Evolutionary conservation across 2,329 filamentous ascomycete species (phyloP).

Genomic region (Arthrobotrys sphaeroides): DNA sequence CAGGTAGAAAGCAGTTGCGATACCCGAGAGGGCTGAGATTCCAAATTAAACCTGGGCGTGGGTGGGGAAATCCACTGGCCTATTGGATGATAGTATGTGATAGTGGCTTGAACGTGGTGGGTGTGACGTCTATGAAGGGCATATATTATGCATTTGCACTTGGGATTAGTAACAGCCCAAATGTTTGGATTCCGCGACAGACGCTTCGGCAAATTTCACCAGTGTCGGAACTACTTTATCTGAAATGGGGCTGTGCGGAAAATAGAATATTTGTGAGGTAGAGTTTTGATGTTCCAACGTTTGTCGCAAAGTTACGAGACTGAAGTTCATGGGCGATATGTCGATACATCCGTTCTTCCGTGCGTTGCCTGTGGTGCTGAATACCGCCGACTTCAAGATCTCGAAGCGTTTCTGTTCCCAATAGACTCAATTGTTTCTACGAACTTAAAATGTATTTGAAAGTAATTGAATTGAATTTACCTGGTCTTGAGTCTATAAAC

Average conservation of each 20-base stretch:
- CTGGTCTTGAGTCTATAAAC: too few relatives aligned
- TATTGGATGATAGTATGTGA: background rate
- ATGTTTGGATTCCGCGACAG: too few relatives aligned
- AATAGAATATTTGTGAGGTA: background rate
- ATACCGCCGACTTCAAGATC: background rate
- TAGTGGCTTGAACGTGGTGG: background rate
- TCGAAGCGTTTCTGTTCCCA: background rate
- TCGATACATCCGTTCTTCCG: background rate
- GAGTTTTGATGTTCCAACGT: too few relatives aligned
- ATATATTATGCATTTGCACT: too few relatives aligned
- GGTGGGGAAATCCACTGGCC: background rate
- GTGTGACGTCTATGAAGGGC: background rate
- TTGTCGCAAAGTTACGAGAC: too few relatives aligned
- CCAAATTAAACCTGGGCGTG: background rate
- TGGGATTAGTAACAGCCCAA: too few relatives aligned
- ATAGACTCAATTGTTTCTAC: background rate
- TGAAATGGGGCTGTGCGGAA: background rate
- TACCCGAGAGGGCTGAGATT: conserved; percentile 1
- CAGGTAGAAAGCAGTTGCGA: conserved; percentile 1
- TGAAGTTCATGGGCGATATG: too few relatives aligned
- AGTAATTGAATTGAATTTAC: too few relatives aligned
- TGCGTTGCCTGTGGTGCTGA: background rate
- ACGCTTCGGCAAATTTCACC: background rate
- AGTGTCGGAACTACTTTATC: background rate
- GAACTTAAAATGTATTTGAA: too few relatives aligned